Conservation (phyloP, 306 rosid genomes). For the Quercus cerris region DNA sequence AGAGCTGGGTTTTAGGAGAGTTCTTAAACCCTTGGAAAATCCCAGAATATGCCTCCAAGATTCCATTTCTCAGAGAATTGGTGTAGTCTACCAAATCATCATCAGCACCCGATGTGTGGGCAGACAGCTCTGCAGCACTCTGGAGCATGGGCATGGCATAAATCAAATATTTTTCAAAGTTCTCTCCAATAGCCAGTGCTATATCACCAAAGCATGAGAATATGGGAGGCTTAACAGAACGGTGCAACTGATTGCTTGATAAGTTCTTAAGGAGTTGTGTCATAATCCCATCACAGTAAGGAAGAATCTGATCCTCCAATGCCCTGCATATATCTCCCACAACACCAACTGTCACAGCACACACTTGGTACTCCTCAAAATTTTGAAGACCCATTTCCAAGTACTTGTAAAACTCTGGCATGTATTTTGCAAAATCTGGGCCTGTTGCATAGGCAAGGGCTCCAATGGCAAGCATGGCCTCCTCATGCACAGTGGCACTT, state of each 20-base stretch:
- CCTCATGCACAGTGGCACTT: slow-evolving; percentile 94
- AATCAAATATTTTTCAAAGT: slow-evolving; percentile 75
- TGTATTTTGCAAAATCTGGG: slow-evolving; percentile 71
- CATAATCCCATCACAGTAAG: slow-evolving; percentile 92
- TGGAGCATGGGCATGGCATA: slow-evolving; percentile 93
- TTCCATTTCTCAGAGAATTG: slow-evolving; percentile 84
- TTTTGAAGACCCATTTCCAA: slow-evolving; percentile 85
- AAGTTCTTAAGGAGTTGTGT: slow-evolving; percentile 82
- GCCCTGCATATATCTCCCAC: slow-evolving; percentile 96
- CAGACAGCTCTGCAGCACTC: slow-evolving; percentile 77
- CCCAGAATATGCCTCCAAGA: slow-evolving; percentile 93
- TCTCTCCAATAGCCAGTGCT: slow-evolving; percentile 86
- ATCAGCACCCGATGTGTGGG: slow-evolving; percentile 65
- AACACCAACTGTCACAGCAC: slow-evolving; percentile 90
- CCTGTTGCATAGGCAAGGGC: slow-evolving; percentile 82
- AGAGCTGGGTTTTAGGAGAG: slow-evolving; percentile 75
- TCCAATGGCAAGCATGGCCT: slow-evolving; percentile 97
- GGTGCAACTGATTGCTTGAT: slow-evolving; percentile 84
- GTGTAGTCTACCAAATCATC: slow-evolving; percentile 83
- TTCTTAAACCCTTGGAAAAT: slow-evolving; percentile 89
- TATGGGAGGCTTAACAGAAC: slow-evolving; percentile 84
- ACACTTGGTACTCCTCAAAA: slow-evolving; percentile 92
- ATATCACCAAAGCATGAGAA: slow-evolving; percentile 93
- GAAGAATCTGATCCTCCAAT: slow-evolving; percentile 79
- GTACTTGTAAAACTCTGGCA: slow-evolving; percentile 79